Percentiles rank a stretch among this genome's conserved stretches.
These are phyloP conservation scores for Colletotrichum magnum DNA, from an alignment of 2,329 filamentous ascomycete species.

Conservation along the genomic window DNA sequence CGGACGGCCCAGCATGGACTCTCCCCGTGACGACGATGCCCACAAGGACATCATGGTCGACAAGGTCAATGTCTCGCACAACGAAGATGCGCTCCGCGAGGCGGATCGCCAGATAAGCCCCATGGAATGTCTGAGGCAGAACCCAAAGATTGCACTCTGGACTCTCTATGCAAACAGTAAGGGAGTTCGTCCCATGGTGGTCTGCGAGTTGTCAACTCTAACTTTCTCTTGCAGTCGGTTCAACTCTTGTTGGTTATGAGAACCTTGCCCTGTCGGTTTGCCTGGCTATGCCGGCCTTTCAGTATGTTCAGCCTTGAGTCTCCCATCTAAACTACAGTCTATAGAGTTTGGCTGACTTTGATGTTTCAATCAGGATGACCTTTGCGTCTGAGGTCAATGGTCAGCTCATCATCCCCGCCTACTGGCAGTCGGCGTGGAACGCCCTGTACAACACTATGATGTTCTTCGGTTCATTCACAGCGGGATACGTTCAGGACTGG, in stretches of 20 bases:
- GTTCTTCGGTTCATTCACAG: constrained; percentile 40
- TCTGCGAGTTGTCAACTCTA: constrained; percentile 2
- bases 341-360: too few relatives aligned
- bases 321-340: not conserved
- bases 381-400: constrained; percentile 42
- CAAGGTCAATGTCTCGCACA: constrained; percentile 28
- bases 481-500: constrained; percentile 42
- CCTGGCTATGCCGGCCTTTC: constrained; percentile 43
- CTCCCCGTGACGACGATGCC: constrained; percentile 17
- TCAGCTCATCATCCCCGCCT: constrained; percentile 43
- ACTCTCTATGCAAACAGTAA: constrained; percentile 40
- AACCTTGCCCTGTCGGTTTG: constrained; percentile 42
- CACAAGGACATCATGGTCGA: constrained; percentile 17
- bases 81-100: constrained; percentile 33
- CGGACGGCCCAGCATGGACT: constrained; percentile 21
- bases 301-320: constrained; percentile 25
- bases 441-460: constrained; percentile 43
- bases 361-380: constrained; percentile 26
- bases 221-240: constrained; percentile 29
- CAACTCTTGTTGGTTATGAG: constrained; percentile 41
- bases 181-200: not conserved
- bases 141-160: constrained; percentile 35
- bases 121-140: constrained; percentile 31
- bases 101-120: constrained; percentile 31
- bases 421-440: constrained; percentile 45